Evolutionary conservation across 2,329 filamentous ascomycete species (phyloP).

Genomic region (Fusarium sp.): DNA sequence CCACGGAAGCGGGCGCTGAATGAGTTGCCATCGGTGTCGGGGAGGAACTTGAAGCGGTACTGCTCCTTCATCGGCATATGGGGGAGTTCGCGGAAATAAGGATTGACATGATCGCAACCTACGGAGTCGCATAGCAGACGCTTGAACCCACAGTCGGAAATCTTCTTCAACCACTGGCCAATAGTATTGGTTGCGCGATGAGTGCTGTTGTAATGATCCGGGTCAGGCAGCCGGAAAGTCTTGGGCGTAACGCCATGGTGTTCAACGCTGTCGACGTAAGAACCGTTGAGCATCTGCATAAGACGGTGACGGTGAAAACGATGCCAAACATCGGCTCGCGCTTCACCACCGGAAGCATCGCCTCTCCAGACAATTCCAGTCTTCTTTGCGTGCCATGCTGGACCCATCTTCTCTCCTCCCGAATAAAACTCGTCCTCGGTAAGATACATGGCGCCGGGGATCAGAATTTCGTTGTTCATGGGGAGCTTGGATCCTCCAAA

Average conservation of each 20-base stretch:
- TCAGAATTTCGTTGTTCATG: slow-evolving; percentile 72
- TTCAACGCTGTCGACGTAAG: slow-evolving; percentile 63
- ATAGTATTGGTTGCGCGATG: slow-evolving; percentile 50
- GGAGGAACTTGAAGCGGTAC: slow-evolving; percentile 71
- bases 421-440: slow-evolving; percentile 67
- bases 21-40: slow-evolving; percentile 77
- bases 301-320: slow-evolving; percentile 79
- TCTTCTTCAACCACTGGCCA: slow-evolving; percentile 55
- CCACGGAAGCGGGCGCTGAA: slow-evolving; percentile 71
- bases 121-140: slow-evolving; percentile 52
- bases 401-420: slow-evolving; percentile 65
- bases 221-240: slow-evolving; percentile 62
- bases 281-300: slow-evolving; percentile 74
- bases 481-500: slow-evolving; percentile 72
- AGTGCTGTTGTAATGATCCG: slow-evolving; percentile 56
- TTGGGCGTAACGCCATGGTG: slow-evolving; percentile 51
- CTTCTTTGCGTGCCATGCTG: slow-evolving; percentile 67
- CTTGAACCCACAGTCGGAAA: slow-evolving; percentile 59
- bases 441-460: slow-evolving; percentile 74
- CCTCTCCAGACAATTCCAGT: slow-evolving; percentile 71
- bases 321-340: slow-evolving; percentile 68
- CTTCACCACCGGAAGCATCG: slow-evolving; percentile 69
- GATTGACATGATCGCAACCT: slow-evolving; percentile 55
- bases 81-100: slow-evolving; percentile 50
- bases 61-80: slow-evolving; percentile 59